phyloP scores from a whole-genome alignment of 108 stramenopile species.

The Fragilaria crotonensis region DNA sequence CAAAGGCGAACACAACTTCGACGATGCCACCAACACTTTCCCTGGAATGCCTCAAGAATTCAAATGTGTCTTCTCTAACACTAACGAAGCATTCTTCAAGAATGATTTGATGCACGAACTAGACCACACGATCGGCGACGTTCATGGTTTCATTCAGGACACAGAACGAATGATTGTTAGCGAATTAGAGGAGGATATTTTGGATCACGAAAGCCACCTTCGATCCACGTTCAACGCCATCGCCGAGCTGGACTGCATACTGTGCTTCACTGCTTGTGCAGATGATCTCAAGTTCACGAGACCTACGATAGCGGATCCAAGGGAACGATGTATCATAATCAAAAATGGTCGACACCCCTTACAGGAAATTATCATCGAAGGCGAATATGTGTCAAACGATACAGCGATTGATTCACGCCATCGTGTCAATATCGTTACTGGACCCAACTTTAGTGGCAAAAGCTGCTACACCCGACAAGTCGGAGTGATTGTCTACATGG shows the following conservation, averaged over 20 bases:
- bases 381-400: slow-evolving; percentile 88
- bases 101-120: slow-evolving; percentile 64
- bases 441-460: slow-evolving; percentile 93
- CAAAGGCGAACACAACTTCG: slow-evolving; percentile 38
- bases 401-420: slow-evolving; percentile 49
- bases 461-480: slow-evolving; percentile 89
- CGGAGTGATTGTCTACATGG: slow-evolving; percentile 85
- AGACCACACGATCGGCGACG: slow-evolving; percentile 88
- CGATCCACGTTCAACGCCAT: slow-evolving; percentile 69
- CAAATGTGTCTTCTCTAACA: slow-evolving; percentile 68
- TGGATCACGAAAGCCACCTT: slow-evolving; percentile 79
- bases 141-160: slow-evolving; percentile 88
- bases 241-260: slow-evolving; percentile 83
- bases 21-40: slow-evolving; percentile 35
- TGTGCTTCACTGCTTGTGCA: slow-evolving; percentile 81
- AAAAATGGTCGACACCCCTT: slow-evolving; percentile 90
- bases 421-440: slow-evolving; percentile 80
- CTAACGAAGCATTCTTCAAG: slow-evolving; percentile 82
- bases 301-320: slow-evolving; percentile 58
- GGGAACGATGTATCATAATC: slow-evolving; percentile 49
- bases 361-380: slow-evolving; percentile 88
- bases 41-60: slow-evolving; percentile 65
- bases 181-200: slow-evolving; percentile 87
- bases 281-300: slow-evolving; percentile 73
- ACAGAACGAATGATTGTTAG: slow-evolving; percentile 75